Conservation (phyloP, 2,329 filamentous ascomycete species). For the Hymenoscyphus linearis region DNA sequence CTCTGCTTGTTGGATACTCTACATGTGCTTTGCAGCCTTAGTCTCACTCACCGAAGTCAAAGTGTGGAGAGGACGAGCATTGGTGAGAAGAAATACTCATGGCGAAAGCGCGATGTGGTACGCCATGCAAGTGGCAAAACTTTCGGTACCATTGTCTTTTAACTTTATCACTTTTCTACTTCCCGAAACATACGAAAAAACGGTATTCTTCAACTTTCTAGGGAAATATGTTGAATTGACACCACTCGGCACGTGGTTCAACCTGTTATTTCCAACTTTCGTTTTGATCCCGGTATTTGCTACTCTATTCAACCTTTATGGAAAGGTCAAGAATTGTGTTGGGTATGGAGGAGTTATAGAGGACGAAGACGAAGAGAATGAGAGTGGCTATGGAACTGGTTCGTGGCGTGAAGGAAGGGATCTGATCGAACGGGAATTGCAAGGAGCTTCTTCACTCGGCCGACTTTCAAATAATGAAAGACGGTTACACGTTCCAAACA, state of each 20-base stretch:
- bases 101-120: conserved; percentile 96
- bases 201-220: conserved; percentile 82
- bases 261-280: conserved; percentile 82
- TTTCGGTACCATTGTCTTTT: conserved; percentile 89
- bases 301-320: conserved; percentile 85
- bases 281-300: conserved; percentile 81
- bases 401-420: conserved; percentile 89
- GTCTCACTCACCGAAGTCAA: conserved; percentile 87
- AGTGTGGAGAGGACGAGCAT: conserved; percentile 92
- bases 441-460: conserved; percentile 53
- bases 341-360: conserved; percentile 70
- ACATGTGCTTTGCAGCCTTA: conserved; percentile 90
- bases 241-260: conserved; percentile 75
- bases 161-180: conserved; percentile 94
- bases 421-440: conserved; percentile 81
- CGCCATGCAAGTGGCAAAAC: conserved; percentile 81
- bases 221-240: conserved; percentile 80
- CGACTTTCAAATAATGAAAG: conserved; percentile 33
- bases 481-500: conserved; percentile 25
- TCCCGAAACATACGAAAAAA: conserved; percentile 64
- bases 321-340: conserved; percentile 64
- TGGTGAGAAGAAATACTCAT: conserved; percentile 87
- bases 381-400: conserved; percentile 65
- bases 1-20: conserved; percentile 82
- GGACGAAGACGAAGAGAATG: conserved; percentile 63